A percentile compares a stretch with the other conserved stretches of the same genome.
Evolutionary conservation across 2,329 filamentous ascomycete species (phyloP).

Genomic region (Dothideomycetes sp.): DNA sequence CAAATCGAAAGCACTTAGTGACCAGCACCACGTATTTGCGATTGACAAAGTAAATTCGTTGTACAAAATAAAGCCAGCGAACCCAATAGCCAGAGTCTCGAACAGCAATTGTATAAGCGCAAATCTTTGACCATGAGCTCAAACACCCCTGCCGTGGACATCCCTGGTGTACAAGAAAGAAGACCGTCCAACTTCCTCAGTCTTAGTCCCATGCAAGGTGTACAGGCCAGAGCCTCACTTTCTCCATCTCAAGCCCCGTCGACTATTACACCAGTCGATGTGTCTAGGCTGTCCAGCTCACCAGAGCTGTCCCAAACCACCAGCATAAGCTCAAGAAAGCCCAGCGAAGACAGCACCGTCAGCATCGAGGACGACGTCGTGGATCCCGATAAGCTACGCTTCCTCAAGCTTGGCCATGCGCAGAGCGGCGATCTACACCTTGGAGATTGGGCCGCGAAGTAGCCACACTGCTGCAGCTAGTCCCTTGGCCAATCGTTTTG

Average conservation of each 20-base stretch:
- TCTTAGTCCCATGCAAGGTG: not conserved
- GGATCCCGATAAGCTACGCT: too few relatives aligned
- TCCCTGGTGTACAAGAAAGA: not conserved
- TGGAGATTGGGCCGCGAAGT: not conserved
- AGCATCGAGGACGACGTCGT: not conserved
- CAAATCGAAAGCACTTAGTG: too few relatives aligned
- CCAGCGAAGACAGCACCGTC: not conserved
- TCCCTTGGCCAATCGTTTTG: not conserved
- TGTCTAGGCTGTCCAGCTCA: too few relatives aligned
- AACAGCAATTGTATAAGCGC: too few relatives aligned
- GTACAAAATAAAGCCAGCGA: too few relatives aligned
- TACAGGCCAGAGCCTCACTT: too few relatives aligned
- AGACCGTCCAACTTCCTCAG: slow-evolving; percentile 2
- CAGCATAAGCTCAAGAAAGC: too few relatives aligned
- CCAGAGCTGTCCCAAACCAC: not conserved
- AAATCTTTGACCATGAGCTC: not conserved
- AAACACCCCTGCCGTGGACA: not conserved
- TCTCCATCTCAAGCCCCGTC: too few relatives aligned
- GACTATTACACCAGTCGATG: too few relatives aligned
- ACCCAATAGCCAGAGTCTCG: too few relatives aligned
- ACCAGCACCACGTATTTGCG: too few relatives aligned
- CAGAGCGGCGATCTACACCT: not conserved
- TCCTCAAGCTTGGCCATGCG: slow-evolving; percentile 2
- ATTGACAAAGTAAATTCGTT: too few relatives aligned
- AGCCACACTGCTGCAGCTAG: not conserved